Percentiles rank a stretch among this genome's conserved stretches.
Conservation (phyloP, 1,284 basidiomycete genomes). For the Papiliotrema terrestris region DNA sequence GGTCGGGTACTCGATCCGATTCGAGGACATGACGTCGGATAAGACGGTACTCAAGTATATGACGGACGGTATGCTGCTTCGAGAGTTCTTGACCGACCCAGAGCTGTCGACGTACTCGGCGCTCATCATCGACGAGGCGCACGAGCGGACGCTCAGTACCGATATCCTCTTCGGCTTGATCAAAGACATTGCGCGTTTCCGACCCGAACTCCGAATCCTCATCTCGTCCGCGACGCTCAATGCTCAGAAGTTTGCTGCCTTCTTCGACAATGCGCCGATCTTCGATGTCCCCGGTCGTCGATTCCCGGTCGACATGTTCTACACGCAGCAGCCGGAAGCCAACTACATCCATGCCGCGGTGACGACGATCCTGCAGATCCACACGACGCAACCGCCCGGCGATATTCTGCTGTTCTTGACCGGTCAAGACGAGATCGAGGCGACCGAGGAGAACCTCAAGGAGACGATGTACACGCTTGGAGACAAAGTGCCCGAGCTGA, state of each 20-base stretch:
- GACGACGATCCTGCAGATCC: slow-evolving; percentile 98
- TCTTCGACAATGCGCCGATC: slow-evolving; percentile 90
- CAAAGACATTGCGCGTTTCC: slow-evolving; percentile 97
- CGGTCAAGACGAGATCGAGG: slow-evolving; percentile 98
- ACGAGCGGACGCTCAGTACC: slow-evolving; percentile 91
- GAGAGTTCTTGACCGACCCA: slow-evolving; percentile 93
- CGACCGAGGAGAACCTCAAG: slow-evolving; percentile 89
- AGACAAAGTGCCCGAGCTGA: slow-evolving; percentile 91
- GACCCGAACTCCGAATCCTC: slow-evolving; percentile 83
- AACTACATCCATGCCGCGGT: slow-evolving; percentile 99
- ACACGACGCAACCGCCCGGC: slow-evolving; percentile 97
- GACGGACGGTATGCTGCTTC: slow-evolving; percentile 97
- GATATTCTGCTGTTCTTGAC: slow-evolving; percentile 98
- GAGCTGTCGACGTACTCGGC: slow-evolving; percentile 88
- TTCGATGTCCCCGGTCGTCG: slow-evolving; percentile 94
- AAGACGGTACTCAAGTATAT: slow-evolving; percentile 97
- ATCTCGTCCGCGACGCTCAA: slow-evolving; percentile 97
- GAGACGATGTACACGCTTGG: slow-evolving; percentile 93
- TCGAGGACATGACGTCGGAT: slow-evolving; percentile 98
- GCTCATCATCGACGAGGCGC: slow-evolving; percentile 94
- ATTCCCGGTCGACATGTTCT: slow-evolving; percentile 97
- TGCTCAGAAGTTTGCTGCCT: slow-evolving; percentile 92
- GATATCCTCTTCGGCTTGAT: slow-evolving; percentile 95
- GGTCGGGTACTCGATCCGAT: slow-evolving; percentile 97
- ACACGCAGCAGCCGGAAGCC: slow-evolving; percentile 94